A percentile compares a stretch with the other conserved stretches of the same genome.
phyloP scores from a whole-genome alignment of 306 rosid genomes.

The Pterocarpus santalinus region DNA sequence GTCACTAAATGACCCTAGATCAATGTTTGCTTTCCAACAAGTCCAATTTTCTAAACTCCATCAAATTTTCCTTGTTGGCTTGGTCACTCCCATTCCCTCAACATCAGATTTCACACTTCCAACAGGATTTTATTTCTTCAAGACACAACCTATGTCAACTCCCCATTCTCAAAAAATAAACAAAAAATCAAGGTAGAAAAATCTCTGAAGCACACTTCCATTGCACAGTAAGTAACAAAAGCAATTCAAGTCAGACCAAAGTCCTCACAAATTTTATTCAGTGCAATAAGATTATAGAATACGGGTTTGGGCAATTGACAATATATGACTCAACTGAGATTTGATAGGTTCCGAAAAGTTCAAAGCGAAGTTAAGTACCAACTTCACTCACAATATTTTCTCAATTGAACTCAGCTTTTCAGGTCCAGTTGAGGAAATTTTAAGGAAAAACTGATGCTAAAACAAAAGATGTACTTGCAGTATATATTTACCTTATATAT shows the following conservation, averaged over 20 bases:
- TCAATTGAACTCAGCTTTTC: not conserved
- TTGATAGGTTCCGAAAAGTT: slow-evolving; percentile 2
- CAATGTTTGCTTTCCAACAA: not conserved
- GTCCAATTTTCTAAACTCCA: not conserved
- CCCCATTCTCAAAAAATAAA: not conserved
- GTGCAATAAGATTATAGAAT: not conserved
- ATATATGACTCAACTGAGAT: not conserved
- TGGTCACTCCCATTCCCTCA: not conserved
- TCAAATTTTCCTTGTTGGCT: not conserved
- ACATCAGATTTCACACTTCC: not conserved
- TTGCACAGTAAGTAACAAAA: not conserved
- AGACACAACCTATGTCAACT: not conserved
- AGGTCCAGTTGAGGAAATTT: slow-evolving; percentile 6
- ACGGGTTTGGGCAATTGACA: not conserved
- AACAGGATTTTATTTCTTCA: not conserved
- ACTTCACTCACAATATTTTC: slow-evolving; percentile 26
- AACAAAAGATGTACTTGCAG: slow-evolving; percentile 26
- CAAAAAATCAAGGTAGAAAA: not conserved
- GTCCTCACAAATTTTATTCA: not conserved
- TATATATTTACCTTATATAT: slow-evolving; percentile 71
- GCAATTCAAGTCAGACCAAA: not conserved
- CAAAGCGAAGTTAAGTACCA: not conserved
- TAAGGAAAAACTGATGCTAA: not conserved
- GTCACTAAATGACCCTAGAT: not conserved
- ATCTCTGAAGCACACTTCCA: not conserved